These are phyloP conservation scores for Panaeolus cyanescens DNA, from an alignment of 768 basidiomycete genomes.

Conservation along the genomic window DNA sequence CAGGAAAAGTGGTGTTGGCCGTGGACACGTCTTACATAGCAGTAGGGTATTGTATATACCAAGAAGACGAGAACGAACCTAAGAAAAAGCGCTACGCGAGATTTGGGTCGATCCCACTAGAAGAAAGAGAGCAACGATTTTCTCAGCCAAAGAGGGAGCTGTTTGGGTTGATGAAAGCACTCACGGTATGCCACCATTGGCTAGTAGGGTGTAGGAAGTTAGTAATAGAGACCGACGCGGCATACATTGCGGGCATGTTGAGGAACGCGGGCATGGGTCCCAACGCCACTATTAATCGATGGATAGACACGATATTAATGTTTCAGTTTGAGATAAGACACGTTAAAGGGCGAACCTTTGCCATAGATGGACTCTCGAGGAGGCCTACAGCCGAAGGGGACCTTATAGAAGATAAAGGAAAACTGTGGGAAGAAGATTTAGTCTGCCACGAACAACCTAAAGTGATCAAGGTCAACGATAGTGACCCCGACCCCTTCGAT, in stretches of 20 bases:
- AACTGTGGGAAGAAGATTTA: conserved; percentile 22
- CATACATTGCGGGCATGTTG: conserved; percentile 43
- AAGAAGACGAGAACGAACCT: too few species aligned
- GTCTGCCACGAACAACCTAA: too few species aligned
- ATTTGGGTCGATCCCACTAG: conserved; percentile 36
- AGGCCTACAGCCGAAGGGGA: conserved; percentile 16
- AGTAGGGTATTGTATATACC: too few species aligned
- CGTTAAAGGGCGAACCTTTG: conserved; percentile 34
- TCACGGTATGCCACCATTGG: conserved; percentile 8
- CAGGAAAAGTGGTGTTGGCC: too few species aligned
- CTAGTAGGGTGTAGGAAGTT: conserved; percentile 25
- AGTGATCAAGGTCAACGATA: too few species aligned
- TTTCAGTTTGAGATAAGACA: conserved; percentile 39
- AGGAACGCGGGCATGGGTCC: too few species aligned
- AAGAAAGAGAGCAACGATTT: conserved; percentile 28
- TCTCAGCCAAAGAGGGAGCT: conserved; percentile 42
- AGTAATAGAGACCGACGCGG: conserved; percentile 37
- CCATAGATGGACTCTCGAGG: conserved; percentile 40
- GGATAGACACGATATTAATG: conserved; percentile 45
- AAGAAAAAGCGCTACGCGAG: too few species aligned
- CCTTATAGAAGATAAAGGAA: conserved; percentile 22
- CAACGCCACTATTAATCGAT: conserved; percentile 38
- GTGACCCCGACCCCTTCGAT: too few species aligned
- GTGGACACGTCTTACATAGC: too few species aligned
- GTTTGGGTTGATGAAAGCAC: conserved; percentile 32